phyloP scores from a whole-genome alignment of 768 basidiomycete genomes.

The Amanita muscaria region DNA sequence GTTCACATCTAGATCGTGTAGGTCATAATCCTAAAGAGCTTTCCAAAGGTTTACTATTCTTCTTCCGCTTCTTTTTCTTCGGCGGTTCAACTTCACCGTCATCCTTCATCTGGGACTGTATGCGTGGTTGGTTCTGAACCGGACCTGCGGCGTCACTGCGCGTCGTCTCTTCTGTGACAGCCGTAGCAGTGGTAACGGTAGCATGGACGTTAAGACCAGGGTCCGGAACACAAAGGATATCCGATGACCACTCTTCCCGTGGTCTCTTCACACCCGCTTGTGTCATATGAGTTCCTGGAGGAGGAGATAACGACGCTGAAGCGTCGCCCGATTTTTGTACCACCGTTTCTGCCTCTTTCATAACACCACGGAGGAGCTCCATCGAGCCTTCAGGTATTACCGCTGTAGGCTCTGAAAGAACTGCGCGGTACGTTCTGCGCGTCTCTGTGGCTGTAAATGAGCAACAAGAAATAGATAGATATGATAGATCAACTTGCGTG shows the following conservation, averaged over 20 bases:
- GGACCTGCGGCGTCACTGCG: neutral
- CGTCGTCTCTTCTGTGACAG: neutral
- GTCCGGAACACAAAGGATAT: no score
- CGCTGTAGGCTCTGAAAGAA: conserved; percentile 66
- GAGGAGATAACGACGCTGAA: neutral
- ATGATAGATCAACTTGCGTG: conserved; percentile 43
- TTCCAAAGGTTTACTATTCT: conserved; percentile 4
- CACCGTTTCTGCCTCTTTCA: neutral
- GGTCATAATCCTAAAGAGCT: neutral
- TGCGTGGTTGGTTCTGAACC: neutral
- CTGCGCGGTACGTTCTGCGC: conserved; percentile 71
- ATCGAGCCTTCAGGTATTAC: conserved; percentile 36
- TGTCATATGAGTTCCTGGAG: neutral
- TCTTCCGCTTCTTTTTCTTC: conserved; percentile 8
- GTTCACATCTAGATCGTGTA: no score
- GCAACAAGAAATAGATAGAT: neutral
- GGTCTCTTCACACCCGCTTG: neutral
- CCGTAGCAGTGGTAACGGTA: neutral
- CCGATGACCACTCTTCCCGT: neutral
- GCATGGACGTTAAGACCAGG: no score
- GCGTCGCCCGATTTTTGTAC: neutral
- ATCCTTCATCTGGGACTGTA: neutral
- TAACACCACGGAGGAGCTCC: neutral
- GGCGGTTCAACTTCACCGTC: neutral
- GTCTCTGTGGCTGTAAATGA: conserved; percentile 42